Evolutionary conservation across 331 rosid genomes (phyloP).

Genomic region (Phaseolus coccineus): DNA sequence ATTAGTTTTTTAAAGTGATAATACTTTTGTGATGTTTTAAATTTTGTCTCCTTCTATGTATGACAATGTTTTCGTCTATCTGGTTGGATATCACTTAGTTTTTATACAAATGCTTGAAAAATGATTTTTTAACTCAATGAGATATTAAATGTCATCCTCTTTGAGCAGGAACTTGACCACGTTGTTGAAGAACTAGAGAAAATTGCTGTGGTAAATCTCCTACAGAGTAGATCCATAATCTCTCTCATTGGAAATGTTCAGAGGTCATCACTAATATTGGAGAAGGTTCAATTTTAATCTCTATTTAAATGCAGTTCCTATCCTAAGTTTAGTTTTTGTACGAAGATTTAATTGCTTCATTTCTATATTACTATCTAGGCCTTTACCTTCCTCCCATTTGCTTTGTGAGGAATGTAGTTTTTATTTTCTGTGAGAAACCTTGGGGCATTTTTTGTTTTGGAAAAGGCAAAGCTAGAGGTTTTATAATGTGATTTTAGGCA

Average conservation of each 20-base stretch:
- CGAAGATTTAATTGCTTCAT: conserved; percentile 22
- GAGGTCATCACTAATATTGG: conserved; percentile 84
- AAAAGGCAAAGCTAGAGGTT: not conserved
- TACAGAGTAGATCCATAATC: conserved; percentile 85
- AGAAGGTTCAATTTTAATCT: conserved; percentile 64
- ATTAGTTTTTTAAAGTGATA: conserved; percentile 14
- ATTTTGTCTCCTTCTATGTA: not conserved
- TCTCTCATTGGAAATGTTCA: conserved; percentile 96
- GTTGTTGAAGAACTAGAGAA: conserved; percentile 92
- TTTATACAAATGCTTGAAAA: conserved; percentile 3
- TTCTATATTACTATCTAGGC: not conserved
- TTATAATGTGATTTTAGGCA: not conserved
- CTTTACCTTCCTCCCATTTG: conserved; percentile 20
- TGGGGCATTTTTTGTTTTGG: conserved; percentile 19
- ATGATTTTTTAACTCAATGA: conserved; percentile 16
- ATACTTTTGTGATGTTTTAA: not conserved
- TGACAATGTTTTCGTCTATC: not conserved
- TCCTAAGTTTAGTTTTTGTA: conserved; percentile 3
- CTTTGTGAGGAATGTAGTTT: conserved; percentile 6
- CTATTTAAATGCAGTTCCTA: conserved; percentile 23
- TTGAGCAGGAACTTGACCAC: conserved; percentile 82
- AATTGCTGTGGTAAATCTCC: conserved; percentile 87
- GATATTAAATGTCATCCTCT: conserved; percentile 16
- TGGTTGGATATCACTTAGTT: conserved; percentile 1
- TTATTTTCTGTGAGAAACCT: conserved; percentile 5